These are phyloP conservation scores for Pestalotiopsis sp. DNA, from an alignment of 2,329 filamentous ascomycete species.

Conservation along the genomic window DNA sequence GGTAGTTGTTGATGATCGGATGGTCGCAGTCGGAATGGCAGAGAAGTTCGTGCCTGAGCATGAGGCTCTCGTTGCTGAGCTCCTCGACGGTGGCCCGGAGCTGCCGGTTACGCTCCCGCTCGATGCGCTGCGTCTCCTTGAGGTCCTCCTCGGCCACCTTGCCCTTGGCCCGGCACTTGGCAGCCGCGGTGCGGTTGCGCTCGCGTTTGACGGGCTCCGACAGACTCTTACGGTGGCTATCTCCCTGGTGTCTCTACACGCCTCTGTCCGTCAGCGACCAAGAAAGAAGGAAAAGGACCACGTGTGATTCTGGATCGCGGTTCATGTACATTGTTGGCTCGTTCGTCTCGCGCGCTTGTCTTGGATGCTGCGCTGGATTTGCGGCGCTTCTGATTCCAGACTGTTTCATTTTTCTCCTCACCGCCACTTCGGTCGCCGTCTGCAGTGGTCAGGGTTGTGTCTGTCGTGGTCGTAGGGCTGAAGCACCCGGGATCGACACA, in stretches of 20 bases:
- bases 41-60: constrained; percentile 2
- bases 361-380: not conserved
- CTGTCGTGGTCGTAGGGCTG: not conserved
- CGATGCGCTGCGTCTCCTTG: not conserved
- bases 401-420: not conserved
- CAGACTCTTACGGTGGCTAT: not conserved
- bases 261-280: not conserved
- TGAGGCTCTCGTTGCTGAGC: not conserved
- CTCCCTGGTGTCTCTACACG: not conserved
- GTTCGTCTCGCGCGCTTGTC: not conserved
- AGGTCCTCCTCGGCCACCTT: constrained; percentile 10
- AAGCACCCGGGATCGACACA: not conserved
- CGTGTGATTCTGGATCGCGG: not conserved
- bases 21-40: constrained; percentile 1
- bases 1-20: constrained; percentile 2
- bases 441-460: not conserved
- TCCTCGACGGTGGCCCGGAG: not conserved
- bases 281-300: not conserved
- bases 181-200: constrained; percentile 7
- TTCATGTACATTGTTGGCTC: not conserved
- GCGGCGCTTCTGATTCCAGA: not conserved
- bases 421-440: not conserved
- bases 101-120: not conserved
- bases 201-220: not conserved
- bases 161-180: constrained; percentile 11